A percentile compares a stretch with the other conserved stretches of the same genome.
Evolutionary conservation across 1,284 basidiomycete species (phyloP).

Genomic region (Porphyrellus sp.): DNA sequence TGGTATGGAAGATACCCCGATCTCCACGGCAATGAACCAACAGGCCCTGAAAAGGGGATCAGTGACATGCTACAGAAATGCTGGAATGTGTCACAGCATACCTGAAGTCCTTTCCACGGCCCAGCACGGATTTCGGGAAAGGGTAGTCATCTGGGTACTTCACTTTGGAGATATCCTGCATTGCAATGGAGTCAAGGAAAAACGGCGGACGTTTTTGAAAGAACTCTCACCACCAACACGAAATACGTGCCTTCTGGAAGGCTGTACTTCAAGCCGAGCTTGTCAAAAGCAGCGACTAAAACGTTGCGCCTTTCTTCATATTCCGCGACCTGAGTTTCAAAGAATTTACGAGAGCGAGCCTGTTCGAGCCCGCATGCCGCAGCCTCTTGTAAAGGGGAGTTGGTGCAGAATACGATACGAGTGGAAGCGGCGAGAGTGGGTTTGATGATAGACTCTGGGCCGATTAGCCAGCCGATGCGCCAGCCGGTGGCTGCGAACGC

Average conservation of each 20-base stretch:
- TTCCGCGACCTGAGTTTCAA: constrained; percentile 73
- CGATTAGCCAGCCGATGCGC: constrained; percentile 96
- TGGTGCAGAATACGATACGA: constrained; percentile 93
- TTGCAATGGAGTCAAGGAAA: constrained; percentile 11
- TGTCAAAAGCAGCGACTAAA: constrained; percentile 77
- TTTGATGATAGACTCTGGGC: constrained; percentile 76
- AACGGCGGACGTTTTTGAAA: not conserved
- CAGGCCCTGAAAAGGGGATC: constrained; percentile 53
- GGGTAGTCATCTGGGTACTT: constrained; percentile 82
- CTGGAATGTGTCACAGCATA: constrained; percentile 36
- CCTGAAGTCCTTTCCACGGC: constrained; percentile 87
- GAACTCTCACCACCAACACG: constrained; percentile 65
- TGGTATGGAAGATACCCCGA: constrained; percentile 89
- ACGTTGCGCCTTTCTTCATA: constrained; percentile 81
- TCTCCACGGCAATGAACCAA: constrained; percentile 88
- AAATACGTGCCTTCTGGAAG: constrained; percentile 90
- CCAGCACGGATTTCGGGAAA: constrained; percentile 73
- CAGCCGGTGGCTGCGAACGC: constrained; percentile 98
- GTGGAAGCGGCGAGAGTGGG: constrained; percentile 90
- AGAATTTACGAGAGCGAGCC: constrained; percentile 72
- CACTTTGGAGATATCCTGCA: constrained; percentile 77
- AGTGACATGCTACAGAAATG: not conserved
- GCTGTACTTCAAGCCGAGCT: constrained; percentile 83
- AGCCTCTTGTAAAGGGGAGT: constrained; percentile 91
- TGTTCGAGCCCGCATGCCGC: constrained; percentile 83